These are phyloP conservation scores for Nakazawaea peltata DNA, from an alignment of 805 yeast species.

Conservation along the genomic window DNA sequence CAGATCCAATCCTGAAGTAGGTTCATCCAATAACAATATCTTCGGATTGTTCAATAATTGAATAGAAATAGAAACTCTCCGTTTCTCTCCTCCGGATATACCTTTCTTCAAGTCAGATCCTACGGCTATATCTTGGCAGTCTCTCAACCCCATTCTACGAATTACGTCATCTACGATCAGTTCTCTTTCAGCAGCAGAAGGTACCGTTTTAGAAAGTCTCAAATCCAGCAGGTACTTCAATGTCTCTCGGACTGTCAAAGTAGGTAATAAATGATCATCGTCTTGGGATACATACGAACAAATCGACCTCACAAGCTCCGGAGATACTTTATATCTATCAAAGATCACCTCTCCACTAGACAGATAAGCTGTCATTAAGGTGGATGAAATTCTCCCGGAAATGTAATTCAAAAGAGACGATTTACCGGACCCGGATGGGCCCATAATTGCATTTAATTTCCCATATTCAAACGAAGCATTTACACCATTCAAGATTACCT, in stretches of 20 bases:
- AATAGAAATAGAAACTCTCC: constrained; percentile 67
- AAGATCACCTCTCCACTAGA: constrained; percentile 31
- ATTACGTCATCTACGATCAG: constrained; percentile 41
- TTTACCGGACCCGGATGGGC: constrained; percentile 68
- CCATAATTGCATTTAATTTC: constrained; percentile 55
- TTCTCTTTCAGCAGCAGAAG: constrained; percentile 28
- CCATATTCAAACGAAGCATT: constrained; percentile 41
- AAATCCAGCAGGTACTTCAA: constrained; percentile 56
- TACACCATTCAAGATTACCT: constrained; percentile 30
- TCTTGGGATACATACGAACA: constrained; percentile 71
- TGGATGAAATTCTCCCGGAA: constrained; percentile 42
- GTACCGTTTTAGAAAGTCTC: constrained; percentile 36
- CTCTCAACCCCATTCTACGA: constrained; percentile 47
- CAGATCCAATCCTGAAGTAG: constrained; percentile 75
- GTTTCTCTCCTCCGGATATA: constrained; percentile 62
- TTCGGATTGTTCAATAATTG: constrained; percentile 61
- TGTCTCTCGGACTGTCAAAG: constrained; percentile 68
- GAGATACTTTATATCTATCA: constrained; percentile 13
- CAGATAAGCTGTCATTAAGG: constrained; percentile 19
- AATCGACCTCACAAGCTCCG: constrained; percentile 13
- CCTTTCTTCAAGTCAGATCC: constrained; percentile 47
- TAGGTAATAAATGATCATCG: constrained; percentile 55
- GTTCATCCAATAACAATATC: constrained; percentile 64
- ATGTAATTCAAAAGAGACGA: constrained; percentile 49
- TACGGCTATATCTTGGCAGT: constrained; percentile 61